Conservation (phyloP, 345 rosid species). For the Conringia planisiliqua region DNA sequence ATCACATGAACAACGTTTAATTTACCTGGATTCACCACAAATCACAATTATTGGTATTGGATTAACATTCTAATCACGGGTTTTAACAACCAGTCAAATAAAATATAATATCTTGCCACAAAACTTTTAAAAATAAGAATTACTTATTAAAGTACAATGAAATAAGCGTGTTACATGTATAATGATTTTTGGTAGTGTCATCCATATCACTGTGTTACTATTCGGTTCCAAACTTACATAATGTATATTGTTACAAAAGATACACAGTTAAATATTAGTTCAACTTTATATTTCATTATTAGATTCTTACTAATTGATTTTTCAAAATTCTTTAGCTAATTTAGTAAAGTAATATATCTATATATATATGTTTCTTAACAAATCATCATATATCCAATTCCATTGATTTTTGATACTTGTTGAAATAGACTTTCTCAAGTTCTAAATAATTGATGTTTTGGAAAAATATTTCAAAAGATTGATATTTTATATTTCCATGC, state of each 20-base stretch:
- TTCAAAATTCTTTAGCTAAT: neutral
- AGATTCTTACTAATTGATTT: neutral
- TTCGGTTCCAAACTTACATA: no score
- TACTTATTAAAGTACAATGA: neutral
- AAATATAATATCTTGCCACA: neutral
- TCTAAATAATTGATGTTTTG: no score
- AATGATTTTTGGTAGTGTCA: neutral
- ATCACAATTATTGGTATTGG: neutral
- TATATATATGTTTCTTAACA: neutral
- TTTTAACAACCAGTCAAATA: neutral
- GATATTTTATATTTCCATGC: no score
- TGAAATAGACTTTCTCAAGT: no score
- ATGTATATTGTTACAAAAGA: neutral
- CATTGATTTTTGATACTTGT: neutral
- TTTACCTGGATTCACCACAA: neutral
- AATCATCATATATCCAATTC: neutral
- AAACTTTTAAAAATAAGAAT: neutral
- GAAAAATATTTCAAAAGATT: no score
- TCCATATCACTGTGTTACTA: neutral
- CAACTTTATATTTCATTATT: neutral
- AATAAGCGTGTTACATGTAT: neutral
- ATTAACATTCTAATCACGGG: neutral
- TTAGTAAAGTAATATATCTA: neutral
- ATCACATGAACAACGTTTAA: conserved; percentile 24
- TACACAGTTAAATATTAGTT: neutral